Evolutionary conservation across 2,329 filamentous ascomycete species (phyloP), one percentile per base, ranked within the genome.

Genomic region (Aspergillaceae sp.): DNA sequence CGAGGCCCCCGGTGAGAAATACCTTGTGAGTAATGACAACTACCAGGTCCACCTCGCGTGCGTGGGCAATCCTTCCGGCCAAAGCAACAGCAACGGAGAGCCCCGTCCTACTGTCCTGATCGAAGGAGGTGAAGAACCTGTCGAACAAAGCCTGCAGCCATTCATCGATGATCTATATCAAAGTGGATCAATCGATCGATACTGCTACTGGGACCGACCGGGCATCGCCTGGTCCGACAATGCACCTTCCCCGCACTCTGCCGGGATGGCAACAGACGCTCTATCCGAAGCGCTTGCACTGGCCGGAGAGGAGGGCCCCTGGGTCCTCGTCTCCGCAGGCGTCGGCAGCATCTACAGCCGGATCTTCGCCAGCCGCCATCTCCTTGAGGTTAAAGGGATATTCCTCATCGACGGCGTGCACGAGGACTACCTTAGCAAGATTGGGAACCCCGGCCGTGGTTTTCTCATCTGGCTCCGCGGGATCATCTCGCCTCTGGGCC

Each of bases 171-270:
- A 82, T 46, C 82, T 86, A 1, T 74, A 89, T 53, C 74, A 80
- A 52, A 92, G 92, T 57, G 87, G 87, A 35, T 86, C 84, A 40
- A 92, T 98, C 56, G 73, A 75, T 46, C 82, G 91, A 49, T 97
- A 94, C 71, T 98, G 92, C 74, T 96, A 95, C 67, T 90, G 87
- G 63, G 92, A 98, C 63, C 84, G 92, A 26, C 92, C 92, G 1
- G 92, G 92, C 1, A 78, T 91, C 46, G 91, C 79, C 5, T 95
- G 88, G 83, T 80, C 81, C 41, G 92, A 98, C 67, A 91, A 92
- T 46, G 89, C 91, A 0, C 92, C 92, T 2, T 96, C 90, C 4
- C 92, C 92, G 0, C 83, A 95, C 57, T 94, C 87, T 4, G 91
- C 88, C 4, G 89, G 90, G 38, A 95, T 96, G 79, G 84, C 86